Base-by-base conservation (phyloP, 2,329 filamentous ascomycete genomes). In the Botrytis pseudocinerea region DNA sequence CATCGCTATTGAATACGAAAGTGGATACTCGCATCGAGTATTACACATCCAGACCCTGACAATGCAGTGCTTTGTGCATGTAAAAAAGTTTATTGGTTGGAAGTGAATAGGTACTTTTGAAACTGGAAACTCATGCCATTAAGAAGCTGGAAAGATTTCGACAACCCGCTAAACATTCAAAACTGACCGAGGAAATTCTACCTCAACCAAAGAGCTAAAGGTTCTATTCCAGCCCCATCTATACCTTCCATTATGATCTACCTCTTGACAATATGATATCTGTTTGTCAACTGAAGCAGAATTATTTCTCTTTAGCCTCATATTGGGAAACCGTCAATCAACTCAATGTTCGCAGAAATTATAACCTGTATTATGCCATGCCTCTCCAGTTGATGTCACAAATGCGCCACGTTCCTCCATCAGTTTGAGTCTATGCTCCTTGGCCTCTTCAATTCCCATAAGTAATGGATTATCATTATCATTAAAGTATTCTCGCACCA, bases 361-460 rank as follows among this genome's bases (percentile, higher is more conserved):
- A 59, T 65, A 66, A 1, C 35, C 4, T n/a, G 25, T 14, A 12
- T 14, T 3, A 48, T 66, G 20, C 44, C 44, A 71, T 38, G 28
- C 61, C 5, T 32, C 4, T 28, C 16, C 61, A 20, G 35, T 12
- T 4, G 9, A n/a, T 22, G 22, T 44, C 22, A 63, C 59, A 76
- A 71, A 80, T 4, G 5, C 40, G 25, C 74, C 78, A 35, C 83
- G 78, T 77, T 85, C 83, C 5, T 79, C 76, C 83, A 85, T 85
- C 57, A 85, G 73, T 73, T 81, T 70, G 16, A 81, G 57, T 69
- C 84, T 77, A 64, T 82, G 78, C 42, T 78, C 73, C 73, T 82
- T 80, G 1, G 84, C 84, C 72, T 83, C 81, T 16, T 84, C 79
- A 74, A 80, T 75, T 0, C 77, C 76, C 57, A 84, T 82, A 0